Percentiles rank a stretch among this genome's conserved stretches.
These are phyloP conservation scores for Vitis hybrid DNA, from an alignment of 177 flowering plant species.

Conservation along the genomic window DNA sequence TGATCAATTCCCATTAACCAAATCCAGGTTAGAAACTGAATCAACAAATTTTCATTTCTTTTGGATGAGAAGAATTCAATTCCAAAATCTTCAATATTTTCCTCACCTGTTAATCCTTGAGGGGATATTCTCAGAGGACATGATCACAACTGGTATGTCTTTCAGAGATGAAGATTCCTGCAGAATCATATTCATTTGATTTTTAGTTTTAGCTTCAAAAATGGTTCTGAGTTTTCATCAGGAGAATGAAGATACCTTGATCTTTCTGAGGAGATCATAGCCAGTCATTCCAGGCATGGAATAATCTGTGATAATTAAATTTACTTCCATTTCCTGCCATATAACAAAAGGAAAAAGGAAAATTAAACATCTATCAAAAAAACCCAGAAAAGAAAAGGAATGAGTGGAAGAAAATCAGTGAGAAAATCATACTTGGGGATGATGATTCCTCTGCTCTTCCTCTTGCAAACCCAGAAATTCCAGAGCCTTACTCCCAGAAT, in stretches of 20 bases:
- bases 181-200: neutral
- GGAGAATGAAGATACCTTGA: conserved; percentile 30
- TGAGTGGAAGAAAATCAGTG: neutral
- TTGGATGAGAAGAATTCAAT: neutral
- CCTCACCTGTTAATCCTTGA: conserved; percentile 57
- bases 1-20: conserved; percentile 17
- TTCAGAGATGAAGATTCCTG: conserved; percentile 61
- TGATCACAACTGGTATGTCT: conserved; percentile 76
- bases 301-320: conserved; percentile 56
- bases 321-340: conserved; percentile 32
- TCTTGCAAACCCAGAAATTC: conserved; percentile 45
- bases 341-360: neutral
- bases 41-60: neutral
- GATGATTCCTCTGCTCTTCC: conserved; percentile 15
- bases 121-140: conserved; percentile 79
- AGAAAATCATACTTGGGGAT: conserved; percentile 14
- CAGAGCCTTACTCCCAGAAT: conserved; percentile 51
- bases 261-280: conserved; percentile 49
- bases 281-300: conserved; percentile 68
- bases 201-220: neutral
- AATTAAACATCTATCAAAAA: neutral
- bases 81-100: neutral
- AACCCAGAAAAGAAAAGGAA: neutral
- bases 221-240: neutral
- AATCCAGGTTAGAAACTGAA: neutral